Evolutionary conservation across 306 rosid genomes (phyloP), one percentile per base, ranked within the genome.

Genomic region (Datisca glomerata): DNA sequence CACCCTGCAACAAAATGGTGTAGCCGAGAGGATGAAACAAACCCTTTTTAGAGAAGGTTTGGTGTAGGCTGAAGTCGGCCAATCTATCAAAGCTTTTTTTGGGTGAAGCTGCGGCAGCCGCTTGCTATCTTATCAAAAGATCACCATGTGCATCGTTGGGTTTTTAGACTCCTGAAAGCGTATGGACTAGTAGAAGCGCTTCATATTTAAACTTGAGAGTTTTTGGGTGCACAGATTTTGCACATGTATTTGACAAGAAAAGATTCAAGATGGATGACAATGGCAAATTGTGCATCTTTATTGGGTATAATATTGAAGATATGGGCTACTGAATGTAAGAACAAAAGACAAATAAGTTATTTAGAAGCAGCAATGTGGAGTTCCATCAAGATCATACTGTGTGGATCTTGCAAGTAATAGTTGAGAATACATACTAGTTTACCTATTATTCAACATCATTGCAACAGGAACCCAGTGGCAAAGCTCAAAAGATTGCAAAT

Each of bases 1-100:
- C 21, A 48, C 41, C 32, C 53, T 41, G 29, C 41, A 48, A 16
- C 24, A 12, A 10, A 29, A 32, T 48, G 53, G 17, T 4, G 12
- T 11, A 3, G 27, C 25, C 3, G 27, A 48, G 25, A 29, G 53
- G 15, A 48, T 11, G 7, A 48, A 32, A n/a, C 4, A 22, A 11
- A 5, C 29, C 24, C 18, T 4, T 48, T 4, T 25, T 13, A 5
- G 37, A 24, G 6, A 46, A 12, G 10, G 21, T 28, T 13, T 13
- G 37, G 8, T 14, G 18, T 6, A 12, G 4, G 20, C 16, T 14
- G 9, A 14, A 18, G 7, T 13, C 3, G 14, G 7, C 3, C 43
- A 38, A 10, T 18, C n/a, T 14, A 6, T 9, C 20, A 4, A n/a
- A 4, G 16, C 9, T 11, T 4, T 32, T 32, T 4, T 32, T 4